phyloP scores from a whole-genome alignment of 2,329 filamentous ascomycete species.

The Xylogone sp. region DNA sequence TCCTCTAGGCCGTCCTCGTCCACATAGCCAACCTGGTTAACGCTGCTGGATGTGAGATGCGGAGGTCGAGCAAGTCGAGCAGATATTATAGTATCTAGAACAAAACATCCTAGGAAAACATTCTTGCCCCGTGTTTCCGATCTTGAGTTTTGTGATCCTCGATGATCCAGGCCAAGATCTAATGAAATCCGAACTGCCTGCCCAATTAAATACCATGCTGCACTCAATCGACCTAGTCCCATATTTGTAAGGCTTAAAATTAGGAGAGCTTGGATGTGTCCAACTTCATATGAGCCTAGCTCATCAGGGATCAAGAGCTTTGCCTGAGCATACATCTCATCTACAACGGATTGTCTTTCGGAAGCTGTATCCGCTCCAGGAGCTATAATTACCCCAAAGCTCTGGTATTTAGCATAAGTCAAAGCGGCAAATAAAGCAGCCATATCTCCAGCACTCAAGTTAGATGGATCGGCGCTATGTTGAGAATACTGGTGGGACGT shows the following conservation, averaged over 20 bases:
- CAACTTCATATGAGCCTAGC: slow-evolving; percentile 43
- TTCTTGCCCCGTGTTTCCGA: slow-evolving; percentile 32
- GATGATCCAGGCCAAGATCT: slow-evolving; percentile 36
- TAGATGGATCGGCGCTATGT: slow-evolving; percentile 2
- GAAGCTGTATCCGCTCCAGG: slow-evolving; percentile 2
- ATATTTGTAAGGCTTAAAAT: slow-evolving; percentile 61
- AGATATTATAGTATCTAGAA: slow-evolving; percentile 57
- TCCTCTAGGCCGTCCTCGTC: slow-evolving; percentile 68
- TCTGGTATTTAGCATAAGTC: slow-evolving; percentile 53
- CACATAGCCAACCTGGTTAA: slow-evolving; percentile 42
- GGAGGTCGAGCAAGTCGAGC: slow-evolving; percentile 45
- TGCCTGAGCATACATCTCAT: slow-evolving; percentile 48
- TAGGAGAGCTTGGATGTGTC: slow-evolving; percentile 52
- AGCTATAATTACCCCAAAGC: slow-evolving; percentile 29
- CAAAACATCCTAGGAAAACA: slow-evolving; percentile 54
- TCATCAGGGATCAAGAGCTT: slow-evolving; percentile 45
- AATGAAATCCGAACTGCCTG: slow-evolving; percentile 55
- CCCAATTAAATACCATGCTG: slow-evolving; percentile 63
- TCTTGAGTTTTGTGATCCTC: slow-evolving; percentile 14
- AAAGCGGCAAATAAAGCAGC: slow-evolving; percentile 59
- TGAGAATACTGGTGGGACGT: slow-evolving; percentile 28
- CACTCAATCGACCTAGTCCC: slow-evolving; percentile 49
- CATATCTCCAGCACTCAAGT: slow-evolving; percentile 35
- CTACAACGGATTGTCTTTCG: slow-evolving; percentile 22
- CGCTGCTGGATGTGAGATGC: slow-evolving; percentile 44